Percentiles rank a stretch among this genome's conserved stretches.
phyloP scores from a whole-genome alignment of 2,329 filamentous ascomycete species.

The Calonectria henricotiae region DNA sequence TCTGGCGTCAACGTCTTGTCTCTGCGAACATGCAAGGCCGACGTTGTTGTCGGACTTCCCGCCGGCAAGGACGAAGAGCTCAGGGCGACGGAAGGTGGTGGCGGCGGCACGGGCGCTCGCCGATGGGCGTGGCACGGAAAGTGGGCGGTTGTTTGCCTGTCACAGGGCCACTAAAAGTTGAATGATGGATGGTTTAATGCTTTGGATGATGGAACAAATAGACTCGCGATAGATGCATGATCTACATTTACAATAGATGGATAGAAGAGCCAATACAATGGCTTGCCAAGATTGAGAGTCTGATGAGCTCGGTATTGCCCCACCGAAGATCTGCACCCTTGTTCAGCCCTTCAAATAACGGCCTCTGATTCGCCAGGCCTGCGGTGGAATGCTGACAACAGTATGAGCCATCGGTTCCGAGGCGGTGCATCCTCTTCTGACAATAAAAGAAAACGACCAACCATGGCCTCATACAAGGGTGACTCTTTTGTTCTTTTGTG shows the following conservation, averaged over 20 bases:
- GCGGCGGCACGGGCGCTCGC: slow-evolving; percentile 79
- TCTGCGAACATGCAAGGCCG: slow-evolving; percentile 95
- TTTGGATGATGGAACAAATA: slow-evolving; percentile 36
- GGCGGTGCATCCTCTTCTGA: background rate
- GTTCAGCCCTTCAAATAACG: background rate
- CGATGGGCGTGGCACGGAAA: slow-evolving; percentile 98
- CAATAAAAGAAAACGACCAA: background rate
- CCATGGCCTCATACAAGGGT: background rate
- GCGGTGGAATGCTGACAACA: background rate
- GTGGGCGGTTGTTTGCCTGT: slow-evolving; percentile 87
- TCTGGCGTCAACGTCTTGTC: slow-evolving; percentile 90
- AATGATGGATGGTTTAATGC: background rate
- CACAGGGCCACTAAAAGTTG: slow-evolving; percentile 54
- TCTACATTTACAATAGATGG: slow-evolving; percentile 15
- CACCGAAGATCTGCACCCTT: slow-evolving; percentile 25
- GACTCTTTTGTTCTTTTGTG: background rate
- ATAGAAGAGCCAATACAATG: slow-evolving; percentile 33
- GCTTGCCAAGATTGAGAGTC: background rate
- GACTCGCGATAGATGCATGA: slow-evolving; percentile 28
- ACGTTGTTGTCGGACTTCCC: slow-evolving; percentile 92
- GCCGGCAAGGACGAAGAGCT: slow-evolving; percentile 88
- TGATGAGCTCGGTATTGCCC: slow-evolving; percentile 13
- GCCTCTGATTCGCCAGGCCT: slow-evolving; percentile 11
- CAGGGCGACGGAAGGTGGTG: slow-evolving; percentile 77
- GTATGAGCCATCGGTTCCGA: background rate